Evolutionary conservation across 2,329 filamentous ascomycete species (phyloP), one percentile per base, ranked within the genome.

Genomic region (Blastomyces silverae): DNA sequence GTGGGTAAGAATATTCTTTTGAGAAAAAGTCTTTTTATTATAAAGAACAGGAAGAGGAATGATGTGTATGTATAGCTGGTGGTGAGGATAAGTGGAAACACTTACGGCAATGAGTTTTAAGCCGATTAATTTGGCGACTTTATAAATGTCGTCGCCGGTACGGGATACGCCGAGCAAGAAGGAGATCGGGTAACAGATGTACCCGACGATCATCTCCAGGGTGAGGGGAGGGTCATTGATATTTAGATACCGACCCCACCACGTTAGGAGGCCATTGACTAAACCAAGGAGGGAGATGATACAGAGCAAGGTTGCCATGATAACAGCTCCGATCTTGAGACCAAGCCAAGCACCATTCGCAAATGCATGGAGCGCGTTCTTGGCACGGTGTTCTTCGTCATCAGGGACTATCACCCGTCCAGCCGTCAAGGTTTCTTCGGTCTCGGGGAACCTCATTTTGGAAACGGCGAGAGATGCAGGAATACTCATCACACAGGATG

Each of bases 401-500:
- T 94, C 88, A 2, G 91, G 91, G 34, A 96, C 85, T 53, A 93
- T 86, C 39, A 94, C 88, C 22, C 87, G 85, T 64, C 91, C 91
- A 4, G 90, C 88, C 0, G 92, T 96, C 46, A 96, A 81, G 0
- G 91, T 90, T 77, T 93, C 89, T 76, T 96, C 91, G 2, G 86
- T 88, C 79, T 96, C 92, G 2, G 92, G 92, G 75, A 89, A 96
- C 65, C 92, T 89, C 71, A 96, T 83, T 80, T 96, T 96, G 68
- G 89, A 93, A 67, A 94, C 87, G 61, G 92, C 92, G 17, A 97
- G 83, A 3, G 91, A 95, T 0, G 92, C 92, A 0, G 92, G 92
- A 68, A 96, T 96, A 71, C 89, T 92, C 92, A 97, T 97, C 75
- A 96, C 92, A 74, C 92, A 96, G 8, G 90, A 92, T 1, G 91